phyloP scores from a whole-genome alignment of 257 asterid genomes.

The Parsonsia alboflavescens region DNA sequence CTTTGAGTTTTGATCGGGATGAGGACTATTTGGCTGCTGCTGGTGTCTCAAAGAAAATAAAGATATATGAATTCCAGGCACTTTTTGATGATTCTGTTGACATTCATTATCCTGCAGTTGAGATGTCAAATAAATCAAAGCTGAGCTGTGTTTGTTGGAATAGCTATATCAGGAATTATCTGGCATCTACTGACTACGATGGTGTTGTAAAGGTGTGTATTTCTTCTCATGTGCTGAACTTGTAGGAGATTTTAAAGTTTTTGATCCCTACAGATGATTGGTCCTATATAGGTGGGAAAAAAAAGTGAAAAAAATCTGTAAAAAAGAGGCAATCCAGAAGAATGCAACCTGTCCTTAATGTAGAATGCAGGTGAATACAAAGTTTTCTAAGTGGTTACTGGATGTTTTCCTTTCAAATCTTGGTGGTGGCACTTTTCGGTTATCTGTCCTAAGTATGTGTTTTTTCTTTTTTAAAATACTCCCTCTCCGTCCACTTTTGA shows the following conservation, averaged over 20 bases:
- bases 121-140: slow-evolving; percentile 77
- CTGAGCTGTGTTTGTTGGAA: slow-evolving; percentile 92
- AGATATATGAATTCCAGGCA: slow-evolving; percentile 63
- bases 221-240: background rate
- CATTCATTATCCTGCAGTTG: slow-evolving; percentile 81
- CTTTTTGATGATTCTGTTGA: slow-evolving; percentile 74
- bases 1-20: slow-evolving; percentile 92
- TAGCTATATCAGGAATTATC: slow-evolving; percentile 83
- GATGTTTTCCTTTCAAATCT: background rate
- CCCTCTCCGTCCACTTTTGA: background rate
- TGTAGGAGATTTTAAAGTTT: background rate
- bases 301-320: background rate
- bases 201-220: slow-evolving; percentile 56
- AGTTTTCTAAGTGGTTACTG: background rate
- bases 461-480: no score
- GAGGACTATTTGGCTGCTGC: slow-evolving; percentile 90
- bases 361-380: background rate
- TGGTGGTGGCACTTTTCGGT: background rate
- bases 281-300: background rate
- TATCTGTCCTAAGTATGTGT: background rate
- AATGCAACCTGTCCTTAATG: background rate
- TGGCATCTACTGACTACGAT: slow-evolving; percentile 92
- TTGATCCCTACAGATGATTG: background rate
- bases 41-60: slow-evolving; percentile 92
- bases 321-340: background rate